Base-by-base conservation (phyloP, 2,329 filamentous ascomycete genomes). In the Biscogniauxia marginata region DNA sequence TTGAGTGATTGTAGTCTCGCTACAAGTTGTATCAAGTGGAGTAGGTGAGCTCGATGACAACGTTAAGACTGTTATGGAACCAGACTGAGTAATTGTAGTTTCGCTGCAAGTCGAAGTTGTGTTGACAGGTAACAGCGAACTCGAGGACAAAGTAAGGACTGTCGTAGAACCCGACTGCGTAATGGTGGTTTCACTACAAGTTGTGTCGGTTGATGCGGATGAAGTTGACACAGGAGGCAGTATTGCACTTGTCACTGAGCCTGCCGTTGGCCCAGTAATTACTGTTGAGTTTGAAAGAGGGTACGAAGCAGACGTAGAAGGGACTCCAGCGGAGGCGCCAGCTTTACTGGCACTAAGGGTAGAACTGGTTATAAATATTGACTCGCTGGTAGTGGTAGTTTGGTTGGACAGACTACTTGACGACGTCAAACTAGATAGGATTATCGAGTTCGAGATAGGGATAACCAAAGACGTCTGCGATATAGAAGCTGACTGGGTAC, bases 81-180 rank as follows among this genome's bases (percentile, higher is more conserved):
- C 58, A 25, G 62, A 55, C 21, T 55, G 34, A 25, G 57, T 61
- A 34, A 63, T 51, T 20, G 57, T 64, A 16, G 58, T 61, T 55
- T 64, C 60, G 45, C 49, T 60, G 30, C 59, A 61, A 2, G 61
- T 63, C 24, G 59, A 63, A 2, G 61, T 63, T 20, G 61, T 63
- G 22, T 62, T 57, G 44, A 60, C 53, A 18, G 58, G 46, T 2
- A 46, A 24, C 9, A 34, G 19, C 11, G 52, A 16, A 18, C 21
- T 25, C 34, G 59, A 45, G 18, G 51, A 49, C 16, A 60, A 46
- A 11, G 61, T 61, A 25, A 58, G 3, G 4, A 59, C 23, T 0
- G 54, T 59, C 6, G 51, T 56, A 44, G 56, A 60, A 34, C 55
- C 53, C 34, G 55, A 62, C 47, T 56, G 50, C 49, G 52, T 62